Percentiles rank a stretch among this genome's conserved stretches.
Conservation (phyloP, 768 basidiomycete species). For the Lactarius indigo region DNA sequence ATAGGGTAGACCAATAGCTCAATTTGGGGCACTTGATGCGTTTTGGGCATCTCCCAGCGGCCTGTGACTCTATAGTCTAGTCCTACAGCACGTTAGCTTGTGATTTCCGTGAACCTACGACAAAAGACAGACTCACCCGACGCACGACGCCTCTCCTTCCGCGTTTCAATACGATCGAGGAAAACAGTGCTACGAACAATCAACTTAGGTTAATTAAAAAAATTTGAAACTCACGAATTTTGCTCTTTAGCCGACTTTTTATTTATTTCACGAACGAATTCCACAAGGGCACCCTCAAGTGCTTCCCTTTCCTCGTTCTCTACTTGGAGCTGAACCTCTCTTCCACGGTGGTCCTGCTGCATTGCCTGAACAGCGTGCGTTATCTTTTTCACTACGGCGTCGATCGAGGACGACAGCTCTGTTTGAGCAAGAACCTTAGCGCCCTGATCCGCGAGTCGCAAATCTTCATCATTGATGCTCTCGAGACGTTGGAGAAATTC, state of each 20-base stretch:
- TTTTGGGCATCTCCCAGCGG: background rate
- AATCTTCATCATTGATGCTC: background rate
- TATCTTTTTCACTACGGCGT: background rate
- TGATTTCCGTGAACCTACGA: background rate
- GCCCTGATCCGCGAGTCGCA: background rate
- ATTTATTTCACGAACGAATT: conserved; percentile 13
- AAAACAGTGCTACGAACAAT: background rate
- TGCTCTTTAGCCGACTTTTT: background rate
- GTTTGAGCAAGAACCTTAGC: background rate
- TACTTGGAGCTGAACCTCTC: conserved; percentile 1
- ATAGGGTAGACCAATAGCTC: conserved; percentile 7
- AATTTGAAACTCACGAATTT: background rate
- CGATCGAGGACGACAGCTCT: conserved; percentile 9
- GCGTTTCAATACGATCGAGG: background rate
- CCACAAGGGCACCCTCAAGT: background rate
- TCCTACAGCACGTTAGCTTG: background rate
- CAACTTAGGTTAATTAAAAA: background rate
- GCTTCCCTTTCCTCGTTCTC: background rate
- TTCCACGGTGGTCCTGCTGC: conserved; percentile 8
- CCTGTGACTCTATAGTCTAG: conserved; percentile 18
- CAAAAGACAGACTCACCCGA: background rate
- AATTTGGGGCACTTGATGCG: background rate
- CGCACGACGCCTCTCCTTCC: background rate
- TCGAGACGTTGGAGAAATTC: conserved; percentile 14
- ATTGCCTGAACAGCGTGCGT: conserved; percentile 1